Conservation (phyloP, 139 green algal species). For the Chlamydomonas sphaeroides region DNA sequence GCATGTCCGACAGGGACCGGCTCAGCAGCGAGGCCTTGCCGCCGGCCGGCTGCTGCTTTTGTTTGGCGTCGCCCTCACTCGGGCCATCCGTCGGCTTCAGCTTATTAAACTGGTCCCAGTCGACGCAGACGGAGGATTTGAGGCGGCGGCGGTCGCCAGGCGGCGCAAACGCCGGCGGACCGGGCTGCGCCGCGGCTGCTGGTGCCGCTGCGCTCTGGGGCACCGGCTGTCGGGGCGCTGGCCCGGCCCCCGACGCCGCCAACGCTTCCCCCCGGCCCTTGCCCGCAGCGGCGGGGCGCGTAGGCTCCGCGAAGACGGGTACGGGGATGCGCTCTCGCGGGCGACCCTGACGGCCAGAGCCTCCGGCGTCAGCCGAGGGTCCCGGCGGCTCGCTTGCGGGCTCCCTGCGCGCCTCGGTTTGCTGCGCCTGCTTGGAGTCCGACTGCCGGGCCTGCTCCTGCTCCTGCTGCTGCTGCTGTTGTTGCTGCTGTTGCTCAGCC, state of each 20-base stretch:
- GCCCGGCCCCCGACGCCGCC: no score
- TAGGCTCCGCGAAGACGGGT: neutral
- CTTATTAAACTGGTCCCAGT: constrained; percentile 5
- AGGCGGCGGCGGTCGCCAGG: neutral
- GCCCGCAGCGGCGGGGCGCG: neutral
- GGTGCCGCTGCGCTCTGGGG: no score
- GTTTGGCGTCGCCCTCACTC: neutral
- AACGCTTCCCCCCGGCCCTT: no score
- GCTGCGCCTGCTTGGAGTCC: no score
- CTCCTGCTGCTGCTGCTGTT: neutral
- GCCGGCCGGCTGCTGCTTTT: no score
- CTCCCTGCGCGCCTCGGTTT: no score
- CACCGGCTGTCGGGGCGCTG: no score
- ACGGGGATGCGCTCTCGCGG: constrained; percentile 20
- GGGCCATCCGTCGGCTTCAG: neutral
- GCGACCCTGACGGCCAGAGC: constrained; percentile 1
- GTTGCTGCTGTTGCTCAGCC: neutral
- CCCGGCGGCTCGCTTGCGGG: neutral
- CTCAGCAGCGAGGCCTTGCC: neutral
- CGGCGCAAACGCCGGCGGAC: neutral
- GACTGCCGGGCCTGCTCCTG: no score
- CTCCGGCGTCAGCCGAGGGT: neutral
- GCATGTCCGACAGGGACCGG: neutral
- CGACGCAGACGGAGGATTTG: constrained; percentile 13
- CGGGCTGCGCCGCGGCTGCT: neutral